Conservation (phyloP, 805 yeast species). For the Cyberlindnera americana region DNA sequence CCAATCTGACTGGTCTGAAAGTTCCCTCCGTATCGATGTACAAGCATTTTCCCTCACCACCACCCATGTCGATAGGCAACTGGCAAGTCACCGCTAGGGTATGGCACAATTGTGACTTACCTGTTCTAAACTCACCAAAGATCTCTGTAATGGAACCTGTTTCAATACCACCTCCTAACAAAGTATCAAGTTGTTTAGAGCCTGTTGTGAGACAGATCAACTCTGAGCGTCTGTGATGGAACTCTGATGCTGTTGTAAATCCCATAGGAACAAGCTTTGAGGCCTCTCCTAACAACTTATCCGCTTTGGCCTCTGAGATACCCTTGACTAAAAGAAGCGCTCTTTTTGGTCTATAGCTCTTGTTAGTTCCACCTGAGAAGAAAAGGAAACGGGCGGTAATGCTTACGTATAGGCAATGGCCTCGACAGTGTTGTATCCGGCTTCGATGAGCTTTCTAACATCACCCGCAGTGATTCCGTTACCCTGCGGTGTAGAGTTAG, state of each 20-base stretch:
- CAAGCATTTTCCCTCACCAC: slow-evolving; percentile 96
- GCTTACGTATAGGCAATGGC: slow-evolving; percentile 79
- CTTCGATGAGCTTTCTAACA: slow-evolving; percentile 72
- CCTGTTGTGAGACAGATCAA: slow-evolving; percentile 94
- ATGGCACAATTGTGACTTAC: slow-evolving; percentile 95
- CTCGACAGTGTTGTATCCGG: slow-evolving; percentile 87
- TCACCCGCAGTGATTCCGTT: slow-evolving; percentile 84
- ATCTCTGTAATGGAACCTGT: slow-evolving; percentile 96
- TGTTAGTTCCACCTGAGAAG: slow-evolving; percentile 8
- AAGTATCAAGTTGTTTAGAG: slow-evolving; percentile 86
- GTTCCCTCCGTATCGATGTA: slow-evolving; percentile 98
- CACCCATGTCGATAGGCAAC: slow-evolving; percentile 93
- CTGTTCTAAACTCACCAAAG: slow-evolving; percentile 97
- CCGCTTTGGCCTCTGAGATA: slow-evolving; percentile 94
- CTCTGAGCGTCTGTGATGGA: slow-evolving; percentile 84
- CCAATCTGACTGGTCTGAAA: slow-evolving; percentile 86
- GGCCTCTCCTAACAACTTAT: slow-evolving; percentile 76
- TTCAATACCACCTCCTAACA: slow-evolving; percentile 95
- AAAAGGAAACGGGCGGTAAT: neutral
- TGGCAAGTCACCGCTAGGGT: slow-evolving; percentile 97
- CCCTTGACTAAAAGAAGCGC: slow-evolving; percentile 78
- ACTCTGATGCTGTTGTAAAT: slow-evolving; percentile 94
- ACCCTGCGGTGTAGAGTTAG: slow-evolving; percentile 49
- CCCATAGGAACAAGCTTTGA: slow-evolving; percentile 90
- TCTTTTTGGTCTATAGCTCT: slow-evolving; percentile 59